Evolutionary conservation across 1,284 basidiomycete genomes (phyloP), one percentile per base, ranked within the genome.

Genomic region (Fomes fomentarius): DNA sequence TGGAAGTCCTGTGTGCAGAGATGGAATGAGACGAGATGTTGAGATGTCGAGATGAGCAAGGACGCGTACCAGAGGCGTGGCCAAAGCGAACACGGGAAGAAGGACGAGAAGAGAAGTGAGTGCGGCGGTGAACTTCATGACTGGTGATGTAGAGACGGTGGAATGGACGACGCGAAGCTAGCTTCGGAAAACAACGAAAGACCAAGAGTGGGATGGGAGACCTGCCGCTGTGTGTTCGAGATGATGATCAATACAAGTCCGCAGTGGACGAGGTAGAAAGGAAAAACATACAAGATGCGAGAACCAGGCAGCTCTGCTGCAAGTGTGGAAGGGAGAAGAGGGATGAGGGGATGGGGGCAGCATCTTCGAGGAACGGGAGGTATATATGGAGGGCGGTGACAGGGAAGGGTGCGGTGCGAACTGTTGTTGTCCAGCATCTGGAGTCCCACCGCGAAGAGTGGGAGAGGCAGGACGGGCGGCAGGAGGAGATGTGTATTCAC

Each of bases 111-210:
- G 62, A 47, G 75, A 62, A 33, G 77, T 70, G 56, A 80, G 57
- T 42, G 73, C 68, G 57, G 68, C 66, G 30, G 76, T 72, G 71
- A 82, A 76, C 74, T 79, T 82, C 82, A 85, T 84, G 66, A 60
- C 72, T 66, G n/a, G n/a, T n/a, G n/a, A n/a, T n/a, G 61, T 55
- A 52, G 52, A 50, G 60, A 56, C 48, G 57, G 57, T 65, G 57
- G 37, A 52, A 54, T 37, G 62, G 58, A 53, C 52, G 63, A 63
- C 58, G 55, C 57, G 67, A 67, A 66, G 64, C 67, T 57, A 66
- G 71, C 73, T 73, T 75, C 73, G 63, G 62, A 60, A 66, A 65
- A 65, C 3, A 66, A 63, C 66, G 63, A 65, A 70, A 65, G 69
- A 75, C 70, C 63, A 69, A 70, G 69, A 63, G 66, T 66, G 65